A percentile compares a stretch with the other conserved stretches of the same genome.
phyloP scores from a whole-genome alignment of 139 green algal genomes.

The Trebouxia sp. region DNA sequence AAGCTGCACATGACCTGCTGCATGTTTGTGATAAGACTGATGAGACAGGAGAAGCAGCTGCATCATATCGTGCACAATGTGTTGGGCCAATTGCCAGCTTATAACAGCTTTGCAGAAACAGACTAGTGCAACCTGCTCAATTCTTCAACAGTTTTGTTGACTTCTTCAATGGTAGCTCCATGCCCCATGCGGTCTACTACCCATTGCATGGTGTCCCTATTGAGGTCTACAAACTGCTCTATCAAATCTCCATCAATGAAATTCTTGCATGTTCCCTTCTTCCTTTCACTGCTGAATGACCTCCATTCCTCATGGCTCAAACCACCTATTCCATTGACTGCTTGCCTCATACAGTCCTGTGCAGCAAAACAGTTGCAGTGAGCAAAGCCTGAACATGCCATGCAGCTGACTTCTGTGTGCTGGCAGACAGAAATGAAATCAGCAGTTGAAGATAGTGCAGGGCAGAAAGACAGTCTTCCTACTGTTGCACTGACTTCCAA shows the following conservation, averaged over 20 bases:
- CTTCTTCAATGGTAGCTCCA: slow-evolving; percentile 47
- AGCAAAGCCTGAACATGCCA: background rate
- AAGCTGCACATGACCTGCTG: background rate
- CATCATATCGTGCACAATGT: too few species aligned
- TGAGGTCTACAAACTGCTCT: slow-evolving; percentile 91
- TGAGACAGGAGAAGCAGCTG: too few species aligned
- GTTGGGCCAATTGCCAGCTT: background rate
- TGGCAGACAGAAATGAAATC: background rate
- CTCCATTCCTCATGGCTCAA: slow-evolving; percentile 85
- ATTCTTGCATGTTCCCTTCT: slow-evolving; percentile 38
- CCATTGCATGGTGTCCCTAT: slow-evolving; percentile 40
- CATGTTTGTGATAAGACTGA: too few species aligned
- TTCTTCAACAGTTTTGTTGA: slow-evolving; percentile 68
- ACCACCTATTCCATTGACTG: slow-evolving; percentile 87
- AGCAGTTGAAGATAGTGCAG: background rate
- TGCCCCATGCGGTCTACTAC: slow-evolving; percentile 48
- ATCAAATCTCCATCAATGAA: slow-evolving; percentile 98
- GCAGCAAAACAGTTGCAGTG: background rate
- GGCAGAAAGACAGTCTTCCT: background rate
- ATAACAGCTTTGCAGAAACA: background rate
- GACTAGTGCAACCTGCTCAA: slow-evolving; percentile 67
- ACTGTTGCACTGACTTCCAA: background rate
- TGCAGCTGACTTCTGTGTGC: background rate
- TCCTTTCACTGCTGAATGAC: slow-evolving; percentile 80
- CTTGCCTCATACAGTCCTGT: slow-evolving; percentile 59